These are phyloP conservation scores for Epicoccum nigrum DNA, from an alignment of 2,329 filamentous ascomycete species.

Conservation along the genomic window DNA sequence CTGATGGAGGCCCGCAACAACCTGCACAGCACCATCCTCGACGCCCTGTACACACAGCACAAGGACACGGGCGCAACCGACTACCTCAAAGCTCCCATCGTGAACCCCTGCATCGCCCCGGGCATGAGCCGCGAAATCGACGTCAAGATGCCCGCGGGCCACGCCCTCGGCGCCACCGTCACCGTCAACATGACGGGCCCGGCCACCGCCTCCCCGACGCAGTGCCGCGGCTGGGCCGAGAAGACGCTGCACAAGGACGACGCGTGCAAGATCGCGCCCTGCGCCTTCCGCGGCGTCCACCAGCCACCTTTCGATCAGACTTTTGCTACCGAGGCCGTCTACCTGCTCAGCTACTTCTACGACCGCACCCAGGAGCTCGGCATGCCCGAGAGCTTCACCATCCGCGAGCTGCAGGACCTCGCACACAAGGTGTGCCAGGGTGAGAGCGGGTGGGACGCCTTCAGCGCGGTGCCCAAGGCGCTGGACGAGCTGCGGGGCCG, in stretches of 20 bases:
- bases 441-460: constrained; percentile 77
- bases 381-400: constrained; percentile 97
- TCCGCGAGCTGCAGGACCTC: constrained; percentile 87
- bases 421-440: constrained; percentile 85
- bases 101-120: constrained; percentile 85
- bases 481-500: constrained; percentile 79
- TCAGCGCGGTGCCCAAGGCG: constrained; percentile 76
- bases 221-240: constrained; percentile 90
- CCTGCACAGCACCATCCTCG: constrained; percentile 77
- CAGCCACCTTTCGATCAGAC: constrained; percentile 92
- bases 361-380: constrained; percentile 92
- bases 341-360: constrained; percentile 97
- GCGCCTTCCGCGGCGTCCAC: constrained; percentile 97
- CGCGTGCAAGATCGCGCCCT: constrained; percentile 82
- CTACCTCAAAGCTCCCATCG: constrained; percentile 74
- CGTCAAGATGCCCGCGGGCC: constrained; percentile 70
- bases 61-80: constrained; percentile 55
- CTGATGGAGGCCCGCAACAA: constrained; percentile 93
- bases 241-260: constrained; percentile 88
- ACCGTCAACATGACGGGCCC: constrained; percentile 90
- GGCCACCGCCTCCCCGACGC: constrained; percentile 72
- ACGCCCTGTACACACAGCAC: constrained; percentile 69
- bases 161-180: constrained; percentile 68
- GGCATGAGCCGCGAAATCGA: constrained; percentile 77
- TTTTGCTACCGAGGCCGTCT: constrained; percentile 88